Conservation (phyloP, 352 stramenopile genomes). For the Pythium utonaiense region DNA sequence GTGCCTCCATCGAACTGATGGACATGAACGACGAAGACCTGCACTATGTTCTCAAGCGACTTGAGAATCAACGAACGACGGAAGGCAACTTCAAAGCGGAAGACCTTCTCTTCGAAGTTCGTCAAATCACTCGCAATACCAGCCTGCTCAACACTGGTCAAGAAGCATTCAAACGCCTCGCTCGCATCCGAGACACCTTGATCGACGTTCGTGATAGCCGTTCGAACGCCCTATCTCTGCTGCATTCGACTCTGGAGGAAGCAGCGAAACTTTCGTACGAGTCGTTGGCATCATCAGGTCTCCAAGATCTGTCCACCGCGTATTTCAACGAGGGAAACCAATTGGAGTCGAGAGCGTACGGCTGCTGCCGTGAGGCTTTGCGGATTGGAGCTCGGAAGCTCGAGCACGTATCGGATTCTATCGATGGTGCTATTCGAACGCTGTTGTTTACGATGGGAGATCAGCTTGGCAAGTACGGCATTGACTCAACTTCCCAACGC, state of each 20-base stretch:
- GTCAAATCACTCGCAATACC: slow-evolving; percentile 37
- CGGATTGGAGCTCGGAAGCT: slow-evolving; percentile 32
- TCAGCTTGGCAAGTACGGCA: slow-evolving; percentile 68
- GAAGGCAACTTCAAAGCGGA: slow-evolving; percentile 4
- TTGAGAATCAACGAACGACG: background rate
- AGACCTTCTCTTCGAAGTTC: slow-evolving; percentile 14
- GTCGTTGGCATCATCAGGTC: slow-evolving; percentile 8
- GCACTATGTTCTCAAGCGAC: slow-evolving; percentile 1
- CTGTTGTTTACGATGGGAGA: slow-evolving; percentile 63
- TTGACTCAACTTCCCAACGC: slow-evolving; percentile 56
- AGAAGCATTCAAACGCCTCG: slow-evolving; percentile 30
- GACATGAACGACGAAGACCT: slow-evolving; percentile 49
- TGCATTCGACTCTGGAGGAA: slow-evolving; percentile 51
- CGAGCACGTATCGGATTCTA: slow-evolving; percentile 22
- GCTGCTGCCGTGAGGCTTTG: slow-evolving; percentile 34
- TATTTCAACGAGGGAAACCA: slow-evolving; percentile 16
- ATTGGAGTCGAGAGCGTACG: slow-evolving; percentile 16
- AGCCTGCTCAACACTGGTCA: slow-evolving; percentile 45
- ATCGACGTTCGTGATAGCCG: slow-evolving; percentile 41
- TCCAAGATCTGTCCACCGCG: slow-evolving; percentile 8
- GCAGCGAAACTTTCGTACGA: slow-evolving; percentile 35
- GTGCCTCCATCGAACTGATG: slow-evolving; percentile 36
- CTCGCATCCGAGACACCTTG: slow-evolving; percentile 24
- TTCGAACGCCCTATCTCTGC: slow-evolving; percentile 35
- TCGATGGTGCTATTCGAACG: slow-evolving; percentile 38